Evolutionary conservation across 1,284 basidiomycete species (phyloP).

Genomic region (Cutaneotrichosporon sp.): DNA sequence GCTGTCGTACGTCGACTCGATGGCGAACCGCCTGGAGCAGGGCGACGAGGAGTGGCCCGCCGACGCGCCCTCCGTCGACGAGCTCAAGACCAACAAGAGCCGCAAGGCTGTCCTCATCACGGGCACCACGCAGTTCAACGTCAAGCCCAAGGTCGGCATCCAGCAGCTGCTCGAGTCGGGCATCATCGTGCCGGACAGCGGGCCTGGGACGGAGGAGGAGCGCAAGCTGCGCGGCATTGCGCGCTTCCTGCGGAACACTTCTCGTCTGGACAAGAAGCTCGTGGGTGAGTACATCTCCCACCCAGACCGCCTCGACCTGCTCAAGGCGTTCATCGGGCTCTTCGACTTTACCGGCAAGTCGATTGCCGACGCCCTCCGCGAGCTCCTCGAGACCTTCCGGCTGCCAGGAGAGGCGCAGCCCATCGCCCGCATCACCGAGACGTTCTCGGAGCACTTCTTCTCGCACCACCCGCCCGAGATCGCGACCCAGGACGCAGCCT

Average conservation of each 20-base stretch:
- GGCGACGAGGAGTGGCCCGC: slow-evolving; percentile 66
- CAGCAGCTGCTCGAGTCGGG: slow-evolving; percentile 85
- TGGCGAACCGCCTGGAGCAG: slow-evolving; percentile 75
- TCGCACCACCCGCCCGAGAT: slow-evolving; percentile 82
- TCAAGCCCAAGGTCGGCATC: slow-evolving; percentile 93
- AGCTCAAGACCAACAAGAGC: slow-evolving; percentile 74
- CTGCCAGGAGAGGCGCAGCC: slow-evolving; percentile 95
- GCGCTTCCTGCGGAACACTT: slow-evolving; percentile 80
- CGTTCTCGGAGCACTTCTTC: slow-evolving; percentile 90
- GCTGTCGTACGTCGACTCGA: slow-evolving; percentile 81
- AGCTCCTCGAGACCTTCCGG: slow-evolving; percentile 90
- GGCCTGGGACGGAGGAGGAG: slow-evolving; percentile 37
- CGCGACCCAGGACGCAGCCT: slow-evolving; percentile 87
- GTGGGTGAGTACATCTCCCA: slow-evolving; percentile 92
- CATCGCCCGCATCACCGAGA: slow-evolving; percentile 91
- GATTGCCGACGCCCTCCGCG: slow-evolving; percentile 91
- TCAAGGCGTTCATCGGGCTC: slow-evolving; percentile 83
- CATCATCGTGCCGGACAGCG: slow-evolving; percentile 61
- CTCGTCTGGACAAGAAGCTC: slow-evolving; percentile 87
- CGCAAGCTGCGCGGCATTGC: slow-evolving; percentile 59
- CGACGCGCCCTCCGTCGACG: slow-evolving; percentile 60
- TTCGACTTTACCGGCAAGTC: slow-evolving; percentile 93
- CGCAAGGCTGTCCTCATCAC: slow-evolving; percentile 83
- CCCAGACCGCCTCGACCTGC: slow-evolving; percentile 80
- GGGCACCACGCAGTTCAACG: slow-evolving; percentile 86